phyloP scores from a whole-genome alignment of 108 stramenopile species.

The Nitzschia palea region DNA sequence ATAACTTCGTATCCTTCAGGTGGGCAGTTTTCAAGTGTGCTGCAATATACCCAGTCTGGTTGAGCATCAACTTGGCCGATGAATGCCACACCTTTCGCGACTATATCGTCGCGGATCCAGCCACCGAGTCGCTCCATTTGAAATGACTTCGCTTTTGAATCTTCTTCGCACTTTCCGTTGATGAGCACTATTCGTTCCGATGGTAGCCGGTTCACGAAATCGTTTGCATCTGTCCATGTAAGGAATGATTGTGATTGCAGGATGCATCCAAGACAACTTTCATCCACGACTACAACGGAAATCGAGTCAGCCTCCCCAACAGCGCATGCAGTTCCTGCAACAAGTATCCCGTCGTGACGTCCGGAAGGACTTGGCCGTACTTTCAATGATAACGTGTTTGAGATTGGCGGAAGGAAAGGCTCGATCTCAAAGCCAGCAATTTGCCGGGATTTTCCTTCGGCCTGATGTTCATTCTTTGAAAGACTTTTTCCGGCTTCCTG shows the following conservation, averaged over 20 bases:
- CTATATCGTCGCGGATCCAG: slow-evolving; percentile 13
- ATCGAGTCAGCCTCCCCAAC: slow-evolving; percentile 40
- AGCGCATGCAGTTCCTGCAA: slow-evolving; percentile 57
- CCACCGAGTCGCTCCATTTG: slow-evolving; percentile 25
- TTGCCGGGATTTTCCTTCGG: neutral
- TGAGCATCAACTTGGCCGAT: slow-evolving; percentile 65
- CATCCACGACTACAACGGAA: slow-evolving; percentile 67
- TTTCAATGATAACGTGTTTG: slow-evolving; percentile 19
- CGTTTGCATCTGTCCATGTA: slow-evolving; percentile 38
- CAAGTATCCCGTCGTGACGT: slow-evolving; percentile 38
- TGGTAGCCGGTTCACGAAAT: slow-evolving; percentile 56
- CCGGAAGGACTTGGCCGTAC: slow-evolving; percentile 25
- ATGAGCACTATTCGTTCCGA: slow-evolving; percentile 59
- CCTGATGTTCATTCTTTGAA: slow-evolving; percentile 13
- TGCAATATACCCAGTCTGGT: slow-evolving; percentile 66
- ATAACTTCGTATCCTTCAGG: slow-evolving; percentile 26
- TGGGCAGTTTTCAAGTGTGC: slow-evolving; percentile 14
- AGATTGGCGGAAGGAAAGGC: slow-evolving; percentile 47
- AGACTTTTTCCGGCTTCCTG: slow-evolving; percentile 50
- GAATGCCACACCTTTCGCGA: slow-evolving; percentile 33
- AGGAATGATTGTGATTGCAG: slow-evolving; percentile 65
- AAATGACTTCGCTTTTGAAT: slow-evolving; percentile 2
- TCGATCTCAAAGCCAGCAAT: slow-evolving; percentile 54
- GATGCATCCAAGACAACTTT: slow-evolving; percentile 57
- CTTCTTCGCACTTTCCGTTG: slow-evolving; percentile 29